phyloP scores from a whole-genome alignment of 768 basidiomycete genomes.

The Candolleomyces aberdarensis region DNA sequence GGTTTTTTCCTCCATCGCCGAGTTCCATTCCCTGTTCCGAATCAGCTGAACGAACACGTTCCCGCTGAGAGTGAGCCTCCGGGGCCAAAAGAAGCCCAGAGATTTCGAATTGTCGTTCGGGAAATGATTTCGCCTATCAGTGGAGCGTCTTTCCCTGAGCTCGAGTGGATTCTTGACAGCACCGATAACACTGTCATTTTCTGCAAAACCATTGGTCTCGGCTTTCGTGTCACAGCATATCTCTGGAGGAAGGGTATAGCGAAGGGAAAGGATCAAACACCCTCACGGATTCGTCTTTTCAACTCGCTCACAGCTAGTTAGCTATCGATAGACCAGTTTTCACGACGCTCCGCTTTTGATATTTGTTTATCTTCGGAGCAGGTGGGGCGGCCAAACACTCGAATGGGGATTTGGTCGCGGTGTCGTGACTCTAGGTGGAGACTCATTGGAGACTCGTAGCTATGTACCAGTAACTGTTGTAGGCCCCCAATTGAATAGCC shows the following conservation, averaged over 20 bases:
- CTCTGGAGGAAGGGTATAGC: conserved; percentile 21
- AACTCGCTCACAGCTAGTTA: conserved; percentile 8
- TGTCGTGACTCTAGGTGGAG: not conserved
- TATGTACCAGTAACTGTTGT: too few relatives aligned
- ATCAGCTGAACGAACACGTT: too few relatives aligned
- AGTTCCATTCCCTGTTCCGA: too few relatives aligned
- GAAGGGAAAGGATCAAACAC: conserved; percentile 1
- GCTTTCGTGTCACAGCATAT: conserved; percentile 18
- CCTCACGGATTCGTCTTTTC: conserved; percentile 9
- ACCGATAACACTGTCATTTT: conserved; percentile 23
- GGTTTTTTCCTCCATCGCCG: too few relatives aligned
- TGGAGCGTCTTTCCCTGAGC: conserved; percentile 18
- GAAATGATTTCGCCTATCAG: conserved; percentile 14
- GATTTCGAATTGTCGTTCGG: conserved; percentile 17
- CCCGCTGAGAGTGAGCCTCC: too few relatives aligned
- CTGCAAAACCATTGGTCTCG: conserved; percentile 21
- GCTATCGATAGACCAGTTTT: not conserved
- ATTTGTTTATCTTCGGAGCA: not conserved
- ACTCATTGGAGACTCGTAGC: too few relatives aligned
- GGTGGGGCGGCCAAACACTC: not conserved
- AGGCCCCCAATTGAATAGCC: too few relatives aligned
- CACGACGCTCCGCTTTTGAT: not conserved
- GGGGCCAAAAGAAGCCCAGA: too few relatives aligned
- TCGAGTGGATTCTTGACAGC: conserved; percentile 21
- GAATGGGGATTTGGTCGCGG: not conserved